A percentile compares a stretch with the other conserved stretches of the same genome.
Conservation (phyloP, 1,284 basidiomycete species). For the Boletus calvinii region DNA sequence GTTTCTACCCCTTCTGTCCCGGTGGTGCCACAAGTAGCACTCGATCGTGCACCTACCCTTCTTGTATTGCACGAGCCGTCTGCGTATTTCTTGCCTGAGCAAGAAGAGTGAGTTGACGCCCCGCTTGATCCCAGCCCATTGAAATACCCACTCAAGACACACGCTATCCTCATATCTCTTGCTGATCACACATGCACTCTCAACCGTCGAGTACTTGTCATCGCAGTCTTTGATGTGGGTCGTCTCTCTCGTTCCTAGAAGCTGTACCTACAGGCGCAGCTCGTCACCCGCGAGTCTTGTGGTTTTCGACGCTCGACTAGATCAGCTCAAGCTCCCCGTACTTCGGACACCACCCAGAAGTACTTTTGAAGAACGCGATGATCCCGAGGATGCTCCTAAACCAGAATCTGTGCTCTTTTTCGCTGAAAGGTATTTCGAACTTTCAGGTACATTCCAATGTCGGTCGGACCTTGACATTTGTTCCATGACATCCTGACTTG, state of each 20-base stretch:
- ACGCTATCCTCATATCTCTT: conserved; percentile 37
- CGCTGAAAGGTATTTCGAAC: conserved; percentile 46
- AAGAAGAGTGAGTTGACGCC: conserved; percentile 28
- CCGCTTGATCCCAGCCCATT: neutral
- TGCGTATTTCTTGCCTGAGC: conserved; percentile 47
- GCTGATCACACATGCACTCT: conserved; percentile 32
- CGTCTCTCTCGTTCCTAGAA: neutral
- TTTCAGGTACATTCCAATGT: conserved; percentile 40
- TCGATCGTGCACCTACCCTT: conserved; percentile 48
- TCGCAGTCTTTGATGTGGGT: conserved; percentile 20
- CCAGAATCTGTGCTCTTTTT: conserved; percentile 35
- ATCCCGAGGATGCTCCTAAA: conserved; percentile 25
- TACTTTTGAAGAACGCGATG: conserved; percentile 20
- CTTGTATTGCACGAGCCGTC: conserved; percentile 67
- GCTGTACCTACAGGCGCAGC: conserved; percentile 19
- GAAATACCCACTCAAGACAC: conserved; percentile 20
- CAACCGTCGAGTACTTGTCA: conserved; percentile 29
- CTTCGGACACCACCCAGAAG: conserved; percentile 32
- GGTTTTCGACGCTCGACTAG: conserved; percentile 64
- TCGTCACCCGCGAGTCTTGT: conserved; percentile 36
- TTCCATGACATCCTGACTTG: conserved; percentile 5
- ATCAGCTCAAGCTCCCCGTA: conserved; percentile 55
- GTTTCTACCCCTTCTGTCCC: conserved; percentile 22
- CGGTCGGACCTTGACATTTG: conserved; percentile 24
- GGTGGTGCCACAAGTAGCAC: conserved; percentile 37